Percentiles rank a stretch among this genome's conserved stretches.
Evolutionary conservation across 1,284 basidiomycete genomes (phyloP).

Genomic region (Pseudozyma sp.): DNA sequence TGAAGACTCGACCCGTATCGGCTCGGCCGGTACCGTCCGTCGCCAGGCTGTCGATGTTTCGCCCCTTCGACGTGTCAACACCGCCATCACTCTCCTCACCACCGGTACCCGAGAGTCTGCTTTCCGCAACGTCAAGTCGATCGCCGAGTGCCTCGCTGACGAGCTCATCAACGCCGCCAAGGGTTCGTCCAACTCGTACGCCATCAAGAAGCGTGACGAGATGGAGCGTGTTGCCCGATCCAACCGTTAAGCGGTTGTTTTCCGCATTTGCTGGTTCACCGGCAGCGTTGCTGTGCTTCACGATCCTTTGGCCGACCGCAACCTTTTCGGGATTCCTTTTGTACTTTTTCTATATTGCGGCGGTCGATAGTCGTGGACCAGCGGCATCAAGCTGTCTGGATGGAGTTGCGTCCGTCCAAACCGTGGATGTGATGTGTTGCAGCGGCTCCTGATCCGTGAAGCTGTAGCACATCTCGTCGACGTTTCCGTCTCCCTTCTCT

Average conservation of each 20-base stretch:
- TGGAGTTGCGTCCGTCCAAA: slow-evolving; percentile 26
- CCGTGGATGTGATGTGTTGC: slow-evolving; percentile 19
- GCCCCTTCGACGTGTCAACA: slow-evolving; percentile 97
- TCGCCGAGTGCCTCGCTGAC: slow-evolving; percentile 94
- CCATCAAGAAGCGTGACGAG: slow-evolving; percentile 94
- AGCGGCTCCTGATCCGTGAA: slow-evolving; percentile 39
- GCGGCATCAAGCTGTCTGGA: slow-evolving; percentile 27
- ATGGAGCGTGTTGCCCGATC: slow-evolving; percentile 99
- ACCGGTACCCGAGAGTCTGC: slow-evolving; percentile 98
- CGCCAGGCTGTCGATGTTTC: slow-evolving; percentile 99
- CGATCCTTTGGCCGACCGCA: slow-evolving; percentile 27
- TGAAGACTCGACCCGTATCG: slow-evolving; percentile 99
- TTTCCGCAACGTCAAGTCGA: slow-evolving; percentile 99
- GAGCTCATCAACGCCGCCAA: slow-evolving; percentile 99
- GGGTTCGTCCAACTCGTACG: slow-evolving; percentile 99
- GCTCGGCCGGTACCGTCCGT: slow-evolving; percentile 99
- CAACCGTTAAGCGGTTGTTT: slow-evolving; percentile 81
- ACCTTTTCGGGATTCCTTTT: slow-evolving; percentile 51
- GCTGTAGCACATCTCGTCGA: slow-evolving; percentile 17
- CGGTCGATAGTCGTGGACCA: slow-evolving; percentile 16
- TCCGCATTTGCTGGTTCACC: slow-evolving; percentile 6
- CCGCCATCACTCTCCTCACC: slow-evolving; percentile 94
- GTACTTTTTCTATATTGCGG: slow-evolving; percentile 51
- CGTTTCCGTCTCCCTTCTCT: slow-evolving; percentile 10
- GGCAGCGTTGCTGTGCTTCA: slow-evolving; percentile 31